Base-by-base conservation (phyloP, 2,329 filamentous ascomycete species). In the Daldinia sp. region DNA sequence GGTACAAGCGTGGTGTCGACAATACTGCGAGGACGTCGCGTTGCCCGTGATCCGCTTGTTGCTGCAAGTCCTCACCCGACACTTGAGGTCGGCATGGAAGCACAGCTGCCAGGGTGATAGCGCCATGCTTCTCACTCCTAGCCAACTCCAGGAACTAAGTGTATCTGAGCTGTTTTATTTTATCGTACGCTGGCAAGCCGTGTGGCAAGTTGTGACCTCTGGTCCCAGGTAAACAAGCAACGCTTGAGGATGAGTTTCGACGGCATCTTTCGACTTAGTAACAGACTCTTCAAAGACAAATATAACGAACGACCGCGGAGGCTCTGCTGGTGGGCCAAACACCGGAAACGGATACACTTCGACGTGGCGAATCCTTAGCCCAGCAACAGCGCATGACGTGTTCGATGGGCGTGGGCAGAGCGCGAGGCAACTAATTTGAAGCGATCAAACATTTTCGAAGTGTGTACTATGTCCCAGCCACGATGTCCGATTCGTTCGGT, bases 71-170 rank as follows among this genome's bases (percentile, higher is more conserved):
- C 41, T 53, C 35, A 63, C 67, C 13, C 54, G 60, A 60, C 69
- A 71, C 63, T 69, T 71, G 18, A 67, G 48, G 30, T 67, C 66
- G 18, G 63, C 46, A 9, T 71, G 69, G 50, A 69, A 71, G 63
- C 66, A 69, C 26, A 71, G 67, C 54, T 71, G 66, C 69, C 69
- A 71, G 23, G 69, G 67, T 6, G 67, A 69, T 15, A 71, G 5
- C 15, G 60, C 51, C 68, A 71, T 71, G 23, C 7, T 23, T 37
- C 15, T 10, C 15, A 4, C 15, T 39, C 12, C 26, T 39, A 1
- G 33, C 33, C 6, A 35, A 35, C 33, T 9, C 33, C 2, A 35
- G 33, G 9, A 9, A 35, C 33, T 1, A 35, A 10, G 6, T 23
- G 2, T 23, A 23, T 23, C 20, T 23, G 1, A 23, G 20, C n/a